Base-by-base conservation (phyloP, 257 asterid species). In the Gardenia jasminoides region DNA sequence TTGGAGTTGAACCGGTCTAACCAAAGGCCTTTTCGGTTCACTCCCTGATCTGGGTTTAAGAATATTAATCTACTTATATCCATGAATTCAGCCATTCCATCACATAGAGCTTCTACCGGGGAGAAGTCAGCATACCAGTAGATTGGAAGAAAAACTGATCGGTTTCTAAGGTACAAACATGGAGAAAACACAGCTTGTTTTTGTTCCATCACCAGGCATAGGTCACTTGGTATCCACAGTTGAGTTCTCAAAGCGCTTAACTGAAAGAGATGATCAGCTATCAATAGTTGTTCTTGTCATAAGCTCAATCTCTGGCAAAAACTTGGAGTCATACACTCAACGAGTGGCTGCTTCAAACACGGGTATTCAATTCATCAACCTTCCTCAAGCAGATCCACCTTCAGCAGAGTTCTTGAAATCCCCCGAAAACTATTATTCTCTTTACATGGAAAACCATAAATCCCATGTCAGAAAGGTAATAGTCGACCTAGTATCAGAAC, bases 161-260 rank as follows among this genome's bases (percentile, higher is more conserved):
- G 4, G 41, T 50, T 50, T 52, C 58, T 52, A 5, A 13, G 1
- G 7, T 54, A 17, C 22, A 54, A 33, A 43, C 41, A 78, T 78
- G 81, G 56, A 78, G 46, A 54, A 54, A 30, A 16, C 69, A 15
- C 31, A 78, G 70, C 48, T 78, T 44, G 75, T 78, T 52, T 39
- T 78, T 17, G 20, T 78, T 58, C 81, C 81, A 11, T 44, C 76
- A n/a, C 81, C 81, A 56, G 56, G 41, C 10, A 69, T 56, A 10
- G 75, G 81, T 44, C 81, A 78, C 31, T 17, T 69, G 2, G 59
- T 22, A 19, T 56, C 81, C 13, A 56, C 39, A 13, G 68, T 70
- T 47, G 76, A 44, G 70, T 11, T 69, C 11, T 75, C 76, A 15
- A 76, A 76, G 74, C 74, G 74, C 36, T 72, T 76, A 8, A 47